Base-by-base conservation (phyloP, 768 basidiomycete species). In the Clathrus columnatus region DNA sequence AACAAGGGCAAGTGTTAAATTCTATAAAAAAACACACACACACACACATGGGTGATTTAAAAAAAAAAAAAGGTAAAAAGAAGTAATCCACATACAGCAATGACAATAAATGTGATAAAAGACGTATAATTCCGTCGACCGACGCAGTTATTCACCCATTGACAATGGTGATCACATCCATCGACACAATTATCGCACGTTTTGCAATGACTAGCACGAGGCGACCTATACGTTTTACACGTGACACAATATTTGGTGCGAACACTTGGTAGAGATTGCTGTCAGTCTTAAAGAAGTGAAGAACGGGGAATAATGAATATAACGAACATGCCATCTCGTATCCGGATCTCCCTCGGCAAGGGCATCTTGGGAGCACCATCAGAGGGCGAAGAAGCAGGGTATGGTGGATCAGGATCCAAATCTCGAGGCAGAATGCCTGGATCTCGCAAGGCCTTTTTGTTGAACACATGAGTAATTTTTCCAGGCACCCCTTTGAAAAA, bases 181-280 rank as follows among this genome's bases (percentile, higher is more conserved):
- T 97, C 94, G 16, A 97, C 91, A 64, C 95, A 99, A 65, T 98
- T 98, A 62, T 96, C 91, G 66, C 95, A 99, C 87, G 96, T 80
- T 67, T 93, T 91, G 68, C 95, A 99, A 69, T 99, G 95, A 64
- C 90, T 95, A 18, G 92, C 87, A 59, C 95, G 75, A 4, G 95
- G 95, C 6, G 95, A 91, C 18, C 95, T 83, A 65, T 97, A 99
- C 1, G 82, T 91, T 62, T 81, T 80, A 69, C 95, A 99, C 11
- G 93, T 97, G 28, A 85, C 80, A 66, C 95, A 99, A 63, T 91
- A 97, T 69, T 95, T 96, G 54, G 91, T 86, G 8, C 87, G 83
- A 30, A 95, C 88, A 26, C 92, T 94, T 63, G 48, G 43, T 24
- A 57, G 41, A 21, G 45, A 50, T 16, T 36, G 36, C 41, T 20